These are phyloP conservation scores for Pichia sp. DNA, from an alignment of 1,139 yeast genomes.

Conservation along the genomic window DNA sequence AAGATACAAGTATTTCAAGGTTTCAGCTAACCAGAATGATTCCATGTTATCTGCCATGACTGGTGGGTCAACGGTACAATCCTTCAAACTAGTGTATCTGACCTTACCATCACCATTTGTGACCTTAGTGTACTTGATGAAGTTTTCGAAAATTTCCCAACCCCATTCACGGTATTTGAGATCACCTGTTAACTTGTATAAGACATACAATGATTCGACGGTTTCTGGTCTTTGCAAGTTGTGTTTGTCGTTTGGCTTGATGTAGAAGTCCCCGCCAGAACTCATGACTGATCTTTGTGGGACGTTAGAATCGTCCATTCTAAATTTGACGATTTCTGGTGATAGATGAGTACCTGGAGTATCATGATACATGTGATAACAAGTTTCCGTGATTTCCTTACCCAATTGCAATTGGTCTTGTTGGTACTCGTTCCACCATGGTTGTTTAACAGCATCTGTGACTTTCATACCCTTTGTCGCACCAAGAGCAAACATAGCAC, in stretches of 20 bases:
- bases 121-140: conserved; percentile 57
- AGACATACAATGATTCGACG: conserved; percentile 80
- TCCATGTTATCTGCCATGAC: conserved; percentile 72
- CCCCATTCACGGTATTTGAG: conserved; percentile 88
- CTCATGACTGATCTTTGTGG: conserved; percentile 21
- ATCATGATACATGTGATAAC: conserved; percentile 79
- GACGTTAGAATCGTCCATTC: conserved; percentile 31
- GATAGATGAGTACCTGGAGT: conserved; percentile 72
- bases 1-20: conserved; percentile 82
- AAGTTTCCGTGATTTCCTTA: conserved; percentile 73
- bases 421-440: conserved; percentile 44
- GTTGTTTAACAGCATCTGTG: conserved; percentile 45
- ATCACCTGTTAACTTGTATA: conserved; percentile 81
- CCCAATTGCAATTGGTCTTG: conserved; percentile 67
- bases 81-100: conserved; percentile 65
- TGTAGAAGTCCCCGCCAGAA: conserved; percentile 42
- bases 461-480: conserved; percentile 75
- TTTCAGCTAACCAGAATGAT: conserved; percentile 94
- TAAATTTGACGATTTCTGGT: conserved; percentile 88
- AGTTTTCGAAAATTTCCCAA: conserved; percentile 76
- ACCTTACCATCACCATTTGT: conserved; percentile 46
- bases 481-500: conserved; percentile 87
- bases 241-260: conserved; percentile 73
- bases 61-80: conserved; percentile 59
- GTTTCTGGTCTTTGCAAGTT: conserved; percentile 94